Conservation (phyloP, 2,329 filamentous ascomycete species). For the Parastagonospora avenae region DNA sequence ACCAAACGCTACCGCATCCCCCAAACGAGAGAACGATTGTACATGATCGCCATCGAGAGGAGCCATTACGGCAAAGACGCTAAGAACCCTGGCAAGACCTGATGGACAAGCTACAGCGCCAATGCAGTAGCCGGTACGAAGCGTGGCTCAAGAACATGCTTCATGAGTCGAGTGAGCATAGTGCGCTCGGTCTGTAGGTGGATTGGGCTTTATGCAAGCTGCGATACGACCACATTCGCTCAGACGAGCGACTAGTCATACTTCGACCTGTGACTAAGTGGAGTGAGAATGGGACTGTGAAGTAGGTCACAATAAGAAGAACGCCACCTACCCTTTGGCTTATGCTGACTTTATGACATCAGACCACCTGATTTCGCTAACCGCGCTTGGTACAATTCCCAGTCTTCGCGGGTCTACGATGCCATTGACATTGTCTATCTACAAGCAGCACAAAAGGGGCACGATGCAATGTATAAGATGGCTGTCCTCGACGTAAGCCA, state of each 20-base stretch:
- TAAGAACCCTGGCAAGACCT: slow-evolving; percentile 49
- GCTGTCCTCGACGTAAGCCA: slow-evolving; percentile 68
- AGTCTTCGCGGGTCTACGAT: slow-evolving; percentile 68
- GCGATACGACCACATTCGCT: slow-evolving; percentile 64
- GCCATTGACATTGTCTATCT: slow-evolving; percentile 68
- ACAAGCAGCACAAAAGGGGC: slow-evolving; percentile 53
- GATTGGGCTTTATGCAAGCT: slow-evolving; percentile 64
- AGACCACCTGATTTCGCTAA: slow-evolving; percentile 62
- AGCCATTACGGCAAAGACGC: slow-evolving; percentile 18
- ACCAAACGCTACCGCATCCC: slow-evolving; percentile 76
- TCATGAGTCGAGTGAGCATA: slow-evolving; percentile 53
- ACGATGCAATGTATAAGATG: slow-evolving; percentile 65
- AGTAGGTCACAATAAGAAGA: too few species aligned
- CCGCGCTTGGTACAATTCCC: slow-evolving; percentile 54
- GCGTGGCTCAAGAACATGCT: slow-evolving; percentile 65
- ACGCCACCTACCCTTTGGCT: too few species aligned
- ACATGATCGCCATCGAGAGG: slow-evolving; percentile 53
- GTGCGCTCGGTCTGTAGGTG: slow-evolving; percentile 29
- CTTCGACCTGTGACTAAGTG: slow-evolving; percentile 65
- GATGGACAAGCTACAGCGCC: slow-evolving; percentile 58
- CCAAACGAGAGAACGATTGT: slow-evolving; percentile 61
- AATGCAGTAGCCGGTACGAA: slow-evolving; percentile 66
- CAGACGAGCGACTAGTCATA: slow-evolving; percentile 57
- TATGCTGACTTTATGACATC: slow-evolving; percentile 1
- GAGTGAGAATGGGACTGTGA: slow-evolving; percentile 58